Evolutionary conservation across 2,329 filamentous ascomycete genomes (phyloP).

Genomic region (Claviceps citrina): DNA sequence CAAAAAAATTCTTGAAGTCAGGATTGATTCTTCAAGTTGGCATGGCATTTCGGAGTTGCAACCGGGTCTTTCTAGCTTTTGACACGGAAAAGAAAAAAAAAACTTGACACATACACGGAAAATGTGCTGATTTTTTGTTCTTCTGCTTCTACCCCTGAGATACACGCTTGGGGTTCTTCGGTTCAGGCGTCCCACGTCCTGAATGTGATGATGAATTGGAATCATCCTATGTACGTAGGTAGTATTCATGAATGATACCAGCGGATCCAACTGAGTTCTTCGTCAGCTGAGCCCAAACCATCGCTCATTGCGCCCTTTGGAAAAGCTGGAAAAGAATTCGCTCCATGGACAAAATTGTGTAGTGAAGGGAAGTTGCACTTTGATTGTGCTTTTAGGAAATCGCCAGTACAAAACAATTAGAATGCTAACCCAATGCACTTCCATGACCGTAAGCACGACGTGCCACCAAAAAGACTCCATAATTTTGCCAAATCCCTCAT

Average conservation of each 20-base stretch:
- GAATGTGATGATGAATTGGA: slow-evolving; percentile 5
- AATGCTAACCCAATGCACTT: slow-evolving; percentile 19
- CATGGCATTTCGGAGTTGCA: slow-evolving; percentile 33
- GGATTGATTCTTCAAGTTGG: slow-evolving; percentile 27
- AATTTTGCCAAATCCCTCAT: slow-evolving; percentile 10
- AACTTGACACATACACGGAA: slow-evolving; percentile 6
- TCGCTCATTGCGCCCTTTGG: no score
- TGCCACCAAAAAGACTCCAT: slow-evolving; percentile 25
- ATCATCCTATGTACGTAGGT: no score
- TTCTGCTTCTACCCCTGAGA: not conserved
- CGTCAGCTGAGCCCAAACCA: not conserved
- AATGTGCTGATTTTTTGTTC: slow-evolving; percentile 19
- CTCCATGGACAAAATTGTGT: no score
- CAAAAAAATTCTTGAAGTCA: slow-evolving; percentile 18
- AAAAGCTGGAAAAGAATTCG: no score
- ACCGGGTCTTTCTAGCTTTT: slow-evolving; percentile 29
- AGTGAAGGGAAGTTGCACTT: no score
- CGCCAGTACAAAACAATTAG: slow-evolving; percentile 6
- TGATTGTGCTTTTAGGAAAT: slow-evolving; percentile 7
- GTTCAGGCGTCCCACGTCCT: not conserved
- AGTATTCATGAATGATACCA: not conserved
- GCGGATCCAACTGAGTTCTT: not conserved
- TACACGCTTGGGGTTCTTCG: not conserved
- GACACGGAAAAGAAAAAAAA: slow-evolving; percentile 22
- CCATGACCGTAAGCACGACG: slow-evolving; percentile 14